A percentile compares a stretch with the other conserved stretches of the same genome.
phyloP scores from a whole-genome alignment of 139 green algal species.

The Dunaliella primolecta region DNA sequence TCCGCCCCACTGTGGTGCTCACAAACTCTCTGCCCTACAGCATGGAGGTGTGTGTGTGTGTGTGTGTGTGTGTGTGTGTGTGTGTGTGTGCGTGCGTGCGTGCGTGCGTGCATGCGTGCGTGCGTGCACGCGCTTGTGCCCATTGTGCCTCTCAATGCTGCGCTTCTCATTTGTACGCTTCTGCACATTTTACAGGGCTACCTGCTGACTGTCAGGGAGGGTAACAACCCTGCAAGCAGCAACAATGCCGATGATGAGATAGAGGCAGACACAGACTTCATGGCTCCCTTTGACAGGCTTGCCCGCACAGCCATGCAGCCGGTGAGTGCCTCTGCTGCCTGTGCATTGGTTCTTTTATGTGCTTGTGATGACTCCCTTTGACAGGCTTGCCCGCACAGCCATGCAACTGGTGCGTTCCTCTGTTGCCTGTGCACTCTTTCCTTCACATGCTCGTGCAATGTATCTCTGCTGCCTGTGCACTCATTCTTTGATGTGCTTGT shows the following conservation, averaged over 20 bases:
- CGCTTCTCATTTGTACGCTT: too few relatives aligned
- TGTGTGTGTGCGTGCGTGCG: too few relatives aligned
- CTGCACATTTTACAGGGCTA: constrained; percentile 31
- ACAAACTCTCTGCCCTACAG: constrained; percentile 75
- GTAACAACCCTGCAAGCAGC: not conserved
- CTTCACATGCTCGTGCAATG: too few relatives aligned
- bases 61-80: too few relatives aligned
- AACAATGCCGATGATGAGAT: not conserved
- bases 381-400: not conserved
- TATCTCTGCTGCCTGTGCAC: not conserved
- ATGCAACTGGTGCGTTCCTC: not conserved
- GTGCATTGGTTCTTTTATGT: too few relatives aligned
- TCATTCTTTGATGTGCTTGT: not conserved
- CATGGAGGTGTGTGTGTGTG: constrained; percentile 19
- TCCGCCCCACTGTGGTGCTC: constrained; percentile 67
- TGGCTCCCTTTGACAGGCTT: not conserved
- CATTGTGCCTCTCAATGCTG: too few relatives aligned
- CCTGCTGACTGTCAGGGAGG: constrained; percentile 15
- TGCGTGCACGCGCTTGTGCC: too few relatives aligned
- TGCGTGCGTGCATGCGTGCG: too few relatives aligned
- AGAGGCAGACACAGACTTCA: not conserved
- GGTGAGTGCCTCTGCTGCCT: not conserved
- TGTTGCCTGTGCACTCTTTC: too few relatives aligned
- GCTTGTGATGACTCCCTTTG: not conserved
- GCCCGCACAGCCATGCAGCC: not conserved